These are phyloP conservation scores for Dioscorea zingiberensis DNA, from an alignment of 106 monocot species.

Conservation along the genomic window DNA sequence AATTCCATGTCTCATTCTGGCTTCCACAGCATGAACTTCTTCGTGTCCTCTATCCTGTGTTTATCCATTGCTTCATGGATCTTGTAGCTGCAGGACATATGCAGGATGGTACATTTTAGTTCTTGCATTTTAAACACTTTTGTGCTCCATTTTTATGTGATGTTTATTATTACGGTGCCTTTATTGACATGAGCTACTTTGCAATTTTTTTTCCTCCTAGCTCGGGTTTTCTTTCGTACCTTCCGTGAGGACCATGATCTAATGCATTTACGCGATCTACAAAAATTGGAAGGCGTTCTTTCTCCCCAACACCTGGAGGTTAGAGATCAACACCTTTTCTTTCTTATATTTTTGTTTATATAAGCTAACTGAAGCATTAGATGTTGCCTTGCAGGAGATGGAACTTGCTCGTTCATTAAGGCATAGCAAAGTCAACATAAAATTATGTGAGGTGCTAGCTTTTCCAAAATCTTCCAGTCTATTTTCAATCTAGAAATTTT, in stretches of 20 bases:
- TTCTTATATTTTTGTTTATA: not conserved
- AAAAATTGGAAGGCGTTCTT: conserved; percentile 94
- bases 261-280: conserved; percentile 84
- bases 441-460: conserved; percentile 72
- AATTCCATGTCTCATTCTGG: not conserved
- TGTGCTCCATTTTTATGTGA: no score
- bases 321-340: not conserved
- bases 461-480: not conserved
- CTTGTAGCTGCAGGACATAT: conserved; percentile 79
- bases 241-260: conserved; percentile 95
- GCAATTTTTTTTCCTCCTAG: conserved; percentile 26
- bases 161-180: not conserved
- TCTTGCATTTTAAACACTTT: not conserved
- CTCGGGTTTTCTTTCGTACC: conserved; percentile 76
- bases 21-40: conserved; percentile 86
- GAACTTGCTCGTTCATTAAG: conserved; percentile 77
- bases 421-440: conserved; percentile 83
- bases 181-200: not conserved
- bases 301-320: conserved; percentile 97
- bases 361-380: not conserved
- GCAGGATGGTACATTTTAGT: conserved; percentile 57
- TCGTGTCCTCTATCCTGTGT: conserved; percentile 89
- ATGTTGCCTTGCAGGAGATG: conserved; percentile 66
- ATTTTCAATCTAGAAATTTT: no score
- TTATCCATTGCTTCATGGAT: conserved; percentile 96